These are phyloP conservation scores for Russula sp. DNA, from an alignment of 768 basidiomycete species.

Conservation along the genomic window DNA sequence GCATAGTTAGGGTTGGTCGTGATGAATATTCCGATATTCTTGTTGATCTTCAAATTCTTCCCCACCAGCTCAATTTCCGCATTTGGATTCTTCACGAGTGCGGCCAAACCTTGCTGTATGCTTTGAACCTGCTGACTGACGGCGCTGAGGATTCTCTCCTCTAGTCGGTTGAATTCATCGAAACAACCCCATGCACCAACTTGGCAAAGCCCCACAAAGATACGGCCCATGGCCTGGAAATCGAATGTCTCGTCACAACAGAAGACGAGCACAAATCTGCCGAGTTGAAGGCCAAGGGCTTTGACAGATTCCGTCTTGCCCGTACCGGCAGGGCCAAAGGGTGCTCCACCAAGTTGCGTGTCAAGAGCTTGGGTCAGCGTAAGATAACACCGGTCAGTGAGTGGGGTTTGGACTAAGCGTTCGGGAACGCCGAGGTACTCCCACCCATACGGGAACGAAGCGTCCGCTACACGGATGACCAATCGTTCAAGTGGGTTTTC, in stretches of 20 bases:
- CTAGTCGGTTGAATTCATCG: conserved; percentile 96
- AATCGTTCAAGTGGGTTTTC: conserved; percentile 77
- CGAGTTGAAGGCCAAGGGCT: conserved; percentile 93
- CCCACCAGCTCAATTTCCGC: conserved; percentile 94
- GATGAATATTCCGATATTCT: conserved; percentile 98
- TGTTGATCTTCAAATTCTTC: conserved; percentile 86
- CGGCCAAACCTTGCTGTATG: conserved; percentile 92
- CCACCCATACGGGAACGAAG: conserved; percentile 94
- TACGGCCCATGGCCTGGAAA: conserved; percentile 99
- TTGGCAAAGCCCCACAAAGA: conserved; percentile 97
- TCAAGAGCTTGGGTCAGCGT: conserved; percentile 94
- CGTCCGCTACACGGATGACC: conserved; percentile 79
- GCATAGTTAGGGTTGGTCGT: conserved; percentile 99
- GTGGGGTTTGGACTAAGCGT: conserved; percentile 93
- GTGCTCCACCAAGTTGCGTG: conserved; percentile 91
- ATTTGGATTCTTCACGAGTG: conserved; percentile 73
- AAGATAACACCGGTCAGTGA: conserved; percentile 95
- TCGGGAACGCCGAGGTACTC: conserved; percentile 98
- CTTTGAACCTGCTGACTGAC: conserved; percentile 99
- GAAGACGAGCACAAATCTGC: conserved; percentile 99
- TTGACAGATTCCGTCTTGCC: conserved; percentile 99
- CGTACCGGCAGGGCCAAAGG: conserved; percentile 94
- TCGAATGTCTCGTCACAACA: conserved; percentile 99
- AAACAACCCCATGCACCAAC: conserved; percentile 99
- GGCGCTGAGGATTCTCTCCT: conserved; percentile 95